A percentile compares a stretch with the other conserved stretches of the same genome.
phyloP scores from a whole-genome alignment of 768 basidiomycete species.

The Xerocomellus amylosporus region DNA sequence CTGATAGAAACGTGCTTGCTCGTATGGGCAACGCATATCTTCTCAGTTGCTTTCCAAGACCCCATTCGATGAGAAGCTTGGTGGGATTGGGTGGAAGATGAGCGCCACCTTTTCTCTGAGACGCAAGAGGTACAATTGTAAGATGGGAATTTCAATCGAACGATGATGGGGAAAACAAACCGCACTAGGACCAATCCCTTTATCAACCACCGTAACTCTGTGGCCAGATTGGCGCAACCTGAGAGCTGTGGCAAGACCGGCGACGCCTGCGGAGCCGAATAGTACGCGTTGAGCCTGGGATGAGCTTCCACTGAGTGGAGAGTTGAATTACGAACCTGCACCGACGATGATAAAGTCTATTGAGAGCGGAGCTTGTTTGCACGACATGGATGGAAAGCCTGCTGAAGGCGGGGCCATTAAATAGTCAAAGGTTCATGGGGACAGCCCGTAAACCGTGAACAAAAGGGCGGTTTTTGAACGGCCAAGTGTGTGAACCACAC shows the following conservation, averaged over 20 bases:
- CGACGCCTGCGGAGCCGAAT: conserved; percentile 33
- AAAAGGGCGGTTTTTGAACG: conserved; percentile 21
- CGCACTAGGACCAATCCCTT: conserved; percentile 42
- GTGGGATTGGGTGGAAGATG: conserved; percentile 62
- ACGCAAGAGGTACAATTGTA: background rate
- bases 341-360: conserved; percentile 34
- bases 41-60: conserved; percentile 43
- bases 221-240: conserved; percentile 59
- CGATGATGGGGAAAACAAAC: conserved; percentile 22
- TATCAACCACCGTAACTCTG: conserved; percentile 55
- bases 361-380: conserved; percentile 21
- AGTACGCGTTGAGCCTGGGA: background rate
- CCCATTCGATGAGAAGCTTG: conserved; percentile 56
- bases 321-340: conserved; percentile 22
- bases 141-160: background rate
- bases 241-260: conserved; percentile 58
- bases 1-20: conserved; percentile 23
- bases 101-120: conserved; percentile 39
- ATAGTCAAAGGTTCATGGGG: background rate
- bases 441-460: background rate
- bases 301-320: background rate
- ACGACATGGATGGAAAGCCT: conserved; percentile 14
- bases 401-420: background rate
- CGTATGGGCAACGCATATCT: conserved; percentile 33
- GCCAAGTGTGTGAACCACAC: background rate